Percentiles rank a stretch among this genome's conserved stretches.
These are phyloP conservation scores for Backusella liffmaniae DNA, from an alignment of 192 early-diverging fungal species.

Conservation along the genomic window DNA sequence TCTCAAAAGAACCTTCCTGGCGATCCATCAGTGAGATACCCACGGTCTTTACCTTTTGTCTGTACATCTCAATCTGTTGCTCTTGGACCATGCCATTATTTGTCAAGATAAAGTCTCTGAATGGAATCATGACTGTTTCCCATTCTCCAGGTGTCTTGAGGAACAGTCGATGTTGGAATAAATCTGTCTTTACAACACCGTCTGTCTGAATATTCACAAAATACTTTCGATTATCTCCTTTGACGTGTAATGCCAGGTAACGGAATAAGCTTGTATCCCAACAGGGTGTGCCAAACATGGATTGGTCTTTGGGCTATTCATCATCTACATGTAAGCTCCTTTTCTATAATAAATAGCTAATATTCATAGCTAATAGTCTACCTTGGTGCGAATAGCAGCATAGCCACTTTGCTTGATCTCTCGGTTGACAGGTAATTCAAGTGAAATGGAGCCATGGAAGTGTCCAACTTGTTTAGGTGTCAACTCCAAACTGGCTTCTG, in stretches of 20 bases:
- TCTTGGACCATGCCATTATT: constrained; percentile 85
- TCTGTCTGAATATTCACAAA: constrained; percentile 94
- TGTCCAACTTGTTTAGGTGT: constrained; percentile 56
- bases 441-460: constrained; percentile 83
- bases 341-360: not conserved
- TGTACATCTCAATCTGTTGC: constrained; percentile 82
- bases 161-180: constrained; percentile 93
- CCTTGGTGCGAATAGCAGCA: constrained; percentile 84
- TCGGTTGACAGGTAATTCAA: constrained; percentile 70
- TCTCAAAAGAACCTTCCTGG: constrained; percentile 76
- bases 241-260: constrained; percentile 78
- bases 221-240: constrained; percentile 83
- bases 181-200: constrained; percentile 75
- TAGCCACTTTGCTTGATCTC: constrained; percentile 85
- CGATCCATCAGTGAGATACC: constrained; percentile 85
- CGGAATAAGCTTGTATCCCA: constrained; percentile 87
- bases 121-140: constrained; percentile 92
- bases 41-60: constrained; percentile 83
- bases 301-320: constrained; percentile 49
- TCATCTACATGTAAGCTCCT: not conserved
- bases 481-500: constrained; percentile 74
- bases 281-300: constrained; percentile 71
- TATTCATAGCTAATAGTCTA: constrained; percentile 10
- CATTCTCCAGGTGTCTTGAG: constrained; percentile 85
- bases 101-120: constrained; percentile 90